phyloP scores from a whole-genome alignment of 305 asterid genomes.

The Plantago coronopus region DNA sequence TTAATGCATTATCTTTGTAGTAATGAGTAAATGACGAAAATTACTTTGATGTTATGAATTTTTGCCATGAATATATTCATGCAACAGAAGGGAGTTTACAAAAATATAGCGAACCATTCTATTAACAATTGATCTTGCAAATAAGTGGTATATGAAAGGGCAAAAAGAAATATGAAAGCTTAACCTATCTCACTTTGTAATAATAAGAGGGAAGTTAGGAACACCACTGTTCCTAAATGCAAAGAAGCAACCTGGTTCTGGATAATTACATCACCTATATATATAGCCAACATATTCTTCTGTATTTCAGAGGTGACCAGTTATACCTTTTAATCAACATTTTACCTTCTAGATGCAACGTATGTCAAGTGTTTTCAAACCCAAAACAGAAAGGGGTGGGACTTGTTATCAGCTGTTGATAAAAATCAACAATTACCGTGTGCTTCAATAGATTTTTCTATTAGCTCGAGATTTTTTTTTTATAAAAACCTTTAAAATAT shows the following conservation, averaged over 20 bases:
- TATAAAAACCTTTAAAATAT: not conserved
- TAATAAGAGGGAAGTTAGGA: not conserved
- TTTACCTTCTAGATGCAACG: not conserved
- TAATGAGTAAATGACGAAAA: not conserved
- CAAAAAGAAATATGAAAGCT: not conserved
- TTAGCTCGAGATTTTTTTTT: not conserved
- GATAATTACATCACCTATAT: not conserved
- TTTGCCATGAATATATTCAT: not conserved
- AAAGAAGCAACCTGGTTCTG: not conserved
- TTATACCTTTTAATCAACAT: too few species aligned
- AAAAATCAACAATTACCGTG: not conserved
- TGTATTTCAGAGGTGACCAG: not conserved
- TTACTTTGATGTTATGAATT: not conserved
- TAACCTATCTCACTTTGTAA: not conserved
- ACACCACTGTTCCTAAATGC: conserved; percentile 6
- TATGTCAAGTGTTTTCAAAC: not conserved
- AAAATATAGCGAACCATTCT: not conserved
- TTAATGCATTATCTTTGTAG: not conserved
- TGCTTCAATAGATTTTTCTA: not conserved
- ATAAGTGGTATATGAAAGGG: not conserved
- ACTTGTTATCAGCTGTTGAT: not conserved
- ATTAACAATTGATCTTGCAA: not conserved
- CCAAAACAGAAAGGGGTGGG: not conserved
- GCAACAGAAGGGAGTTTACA: not conserved
- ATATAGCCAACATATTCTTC: not conserved